Evolutionary conservation across 495 filamentous ascomycete genomes (phyloP).

Genomic region (Penicillium alfredii): DNA sequence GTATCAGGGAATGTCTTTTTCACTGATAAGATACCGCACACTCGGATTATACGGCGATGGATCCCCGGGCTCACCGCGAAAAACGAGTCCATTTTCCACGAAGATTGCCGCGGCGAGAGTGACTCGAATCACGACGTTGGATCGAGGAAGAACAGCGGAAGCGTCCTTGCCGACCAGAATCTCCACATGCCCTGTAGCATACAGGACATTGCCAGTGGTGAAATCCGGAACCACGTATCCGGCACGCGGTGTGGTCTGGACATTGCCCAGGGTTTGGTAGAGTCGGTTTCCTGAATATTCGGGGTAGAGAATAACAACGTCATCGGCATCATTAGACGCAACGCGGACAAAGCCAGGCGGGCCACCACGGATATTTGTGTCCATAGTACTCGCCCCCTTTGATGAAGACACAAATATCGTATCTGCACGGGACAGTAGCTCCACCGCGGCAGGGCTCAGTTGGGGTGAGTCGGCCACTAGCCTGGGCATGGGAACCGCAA

Average conservation of each 20-base stretch:
- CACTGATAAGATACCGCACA: constrained; percentile 48
- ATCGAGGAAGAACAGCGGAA: constrained; percentile 52
- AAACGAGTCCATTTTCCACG: constrained; percentile 57
- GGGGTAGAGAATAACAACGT: constrained; percentile 58
- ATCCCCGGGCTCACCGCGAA: constrained; percentile 55
- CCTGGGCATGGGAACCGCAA: constrained; percentile 45
- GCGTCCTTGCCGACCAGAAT: constrained; percentile 59
- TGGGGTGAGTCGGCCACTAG: constrained; percentile 43
- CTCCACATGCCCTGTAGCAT: constrained; percentile 60
- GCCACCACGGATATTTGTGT: constrained; percentile 78
- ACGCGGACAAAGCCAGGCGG: constrained; percentile 67
- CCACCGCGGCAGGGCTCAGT: constrained; percentile 43
- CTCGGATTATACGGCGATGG: constrained; percentile 67
- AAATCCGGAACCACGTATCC: constrained; percentile 68
- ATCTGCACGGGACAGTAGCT: constrained; percentile 59
- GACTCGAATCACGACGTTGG: constrained; percentile 66
- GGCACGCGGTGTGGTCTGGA: constrained; percentile 56
- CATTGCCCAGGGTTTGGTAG: constrained; percentile 76
- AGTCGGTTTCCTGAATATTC: constrained; percentile 78
- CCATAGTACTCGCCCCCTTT: constrained; percentile 61
- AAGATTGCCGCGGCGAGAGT: constrained; percentile 53
- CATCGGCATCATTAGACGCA: constrained; percentile 40
- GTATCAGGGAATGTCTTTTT: constrained; percentile 31
- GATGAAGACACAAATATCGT: constrained; percentile 69
- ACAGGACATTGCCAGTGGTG: constrained; percentile 61